Conservation (phyloP, 208 protist species). For the Leishmania tarentolae region DNA sequence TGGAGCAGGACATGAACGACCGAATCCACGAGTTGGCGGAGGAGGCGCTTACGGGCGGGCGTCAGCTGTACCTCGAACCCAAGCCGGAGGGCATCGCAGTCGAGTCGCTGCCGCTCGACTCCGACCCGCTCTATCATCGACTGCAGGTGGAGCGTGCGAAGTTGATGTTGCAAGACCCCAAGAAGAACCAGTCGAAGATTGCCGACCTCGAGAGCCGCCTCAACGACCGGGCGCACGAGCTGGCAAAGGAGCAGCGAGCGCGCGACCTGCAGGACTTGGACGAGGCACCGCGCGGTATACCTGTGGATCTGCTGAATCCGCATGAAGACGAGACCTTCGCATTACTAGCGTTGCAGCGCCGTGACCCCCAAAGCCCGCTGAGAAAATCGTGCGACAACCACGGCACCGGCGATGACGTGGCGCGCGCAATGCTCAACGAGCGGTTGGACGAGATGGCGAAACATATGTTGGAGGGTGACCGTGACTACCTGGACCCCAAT, state of each 20-base stretch:
- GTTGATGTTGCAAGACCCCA: constrained; percentile 62
- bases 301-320: constrained; percentile 56
- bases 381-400: constrained; percentile 38
- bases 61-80: constrained; percentile 57
- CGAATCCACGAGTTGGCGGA: constrained; percentile 67
- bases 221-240: constrained; percentile 74
- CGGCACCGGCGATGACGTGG: constrained; percentile 16
- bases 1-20: constrained; percentile 81
- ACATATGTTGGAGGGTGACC: constrained; percentile 55
- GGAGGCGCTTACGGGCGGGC: constrained; percentile 47
- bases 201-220: constrained; percentile 69
- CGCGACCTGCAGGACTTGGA: constrained; percentile 56
- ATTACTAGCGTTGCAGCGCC: constrained; percentile 47
- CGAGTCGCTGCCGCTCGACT: constrained; percentile 51
- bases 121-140: constrained; percentile 59
- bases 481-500: constrained; percentile 58
- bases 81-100: constrained; percentile 63
- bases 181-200: constrained; percentile 61
- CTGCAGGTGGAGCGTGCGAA: constrained; percentile 83
- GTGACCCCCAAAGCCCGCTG: constrained; percentile 13
- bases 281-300: constrained; percentile 55
- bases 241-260: constrained; percentile 63
- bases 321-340: constrained; percentile 68
- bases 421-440: constrained; percentile 47
- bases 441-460: constrained; percentile 65